A percentile compares a stretch with the other conserved stretches of the same genome.
phyloP scores from a whole-genome alignment of 2,329 filamentous ascomycete genomes.

The Lizonia empirigonia region DNA sequence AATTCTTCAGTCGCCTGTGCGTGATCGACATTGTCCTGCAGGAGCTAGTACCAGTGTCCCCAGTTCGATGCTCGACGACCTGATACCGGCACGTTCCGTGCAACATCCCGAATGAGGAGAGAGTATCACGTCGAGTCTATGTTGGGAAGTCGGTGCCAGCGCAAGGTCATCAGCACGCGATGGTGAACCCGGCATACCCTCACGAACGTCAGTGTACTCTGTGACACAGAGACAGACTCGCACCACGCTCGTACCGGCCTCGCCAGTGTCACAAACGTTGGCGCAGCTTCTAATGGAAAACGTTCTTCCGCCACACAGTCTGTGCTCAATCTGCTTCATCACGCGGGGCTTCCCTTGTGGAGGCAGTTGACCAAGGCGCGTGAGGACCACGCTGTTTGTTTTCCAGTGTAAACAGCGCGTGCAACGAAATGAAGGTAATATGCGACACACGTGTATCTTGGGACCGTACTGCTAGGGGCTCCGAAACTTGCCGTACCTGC shows the following conservation, averaged over 20 bases:
- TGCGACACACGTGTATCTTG: constrained; percentile 5
- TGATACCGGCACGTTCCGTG: constrained; percentile 15
- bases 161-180: constrained; percentile 2
- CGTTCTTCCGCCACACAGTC: constrained; percentile 6
- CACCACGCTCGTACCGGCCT: not conserved
- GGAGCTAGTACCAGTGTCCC: constrained; percentile 1
- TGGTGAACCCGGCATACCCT: not conserved
- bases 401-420: constrained; percentile 6
- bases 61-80: constrained; percentile 3
- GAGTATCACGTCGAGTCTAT: constrained; percentile 3
- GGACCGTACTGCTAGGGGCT: constrained; percentile 1
- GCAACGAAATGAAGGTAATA: constrained; percentile 9
- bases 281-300: not conserved
- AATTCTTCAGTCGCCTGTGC: constrained; percentile 3
- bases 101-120: constrained; percentile 4
- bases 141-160: constrained; percentile 1
- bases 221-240: constrained; percentile 3
- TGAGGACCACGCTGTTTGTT: not conserved
- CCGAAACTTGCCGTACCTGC: constrained; percentile 11
- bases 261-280: constrained; percentile 14
- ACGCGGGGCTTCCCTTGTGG: constrained; percentile 3
- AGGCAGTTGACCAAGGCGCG: not conserved
- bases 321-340: constrained; percentile 7
- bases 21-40: constrained; percentile 16
- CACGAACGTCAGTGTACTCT: not conserved